Evolutionary conservation across 1,139 yeast species (phyloP), one percentile per base, ranked within the genome.

Genomic region (Blastobotrys ciferrii): DNA sequence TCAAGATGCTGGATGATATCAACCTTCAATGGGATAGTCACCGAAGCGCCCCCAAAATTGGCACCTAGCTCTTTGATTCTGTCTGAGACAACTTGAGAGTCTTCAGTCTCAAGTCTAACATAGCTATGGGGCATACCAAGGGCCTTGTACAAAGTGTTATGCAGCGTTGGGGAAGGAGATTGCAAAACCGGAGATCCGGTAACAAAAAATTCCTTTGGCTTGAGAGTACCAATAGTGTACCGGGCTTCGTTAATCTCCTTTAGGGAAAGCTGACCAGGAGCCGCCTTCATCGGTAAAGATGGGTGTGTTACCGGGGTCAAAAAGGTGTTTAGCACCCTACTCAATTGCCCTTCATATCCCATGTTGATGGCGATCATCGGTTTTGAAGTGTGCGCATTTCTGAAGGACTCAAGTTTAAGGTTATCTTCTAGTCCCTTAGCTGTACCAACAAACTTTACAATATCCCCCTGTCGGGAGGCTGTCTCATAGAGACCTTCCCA

Each of bases 311-410:
- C 86, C 32, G 98, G 98, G 0, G 98, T 89, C 58, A 89, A 72
- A 3, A 84, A 56, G 4, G 76, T 70, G 68, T 91, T 92, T 58
- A 87, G 71, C 3, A 88, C 86, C 55, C 95, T 77, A 1, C 96
- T 85, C 51, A 89, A 71, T 62, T 82, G 86, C 19, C 98, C 98
- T 15, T 66, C 58, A 47, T 73, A 78, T 2, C 94, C 86, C 85
- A 84, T 82, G 65, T 92, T 92, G 58, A 87, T 82, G 12, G 94
- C 92, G 68, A 89, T 80, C 61, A 91, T 73, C 2, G 96, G 96
- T 53, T 75, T 74, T 11, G 55, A 46, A 9, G 64, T 58, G 45
- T 64, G 67, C 13, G 63, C 54, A 2, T 70, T 67, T 63, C 91
- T 79, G 73, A 91, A 92, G 20, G 66, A 64, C 64, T 88, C 96